Conservation (phyloP, 805 yeast species). For the Candida succiphila region DNA sequence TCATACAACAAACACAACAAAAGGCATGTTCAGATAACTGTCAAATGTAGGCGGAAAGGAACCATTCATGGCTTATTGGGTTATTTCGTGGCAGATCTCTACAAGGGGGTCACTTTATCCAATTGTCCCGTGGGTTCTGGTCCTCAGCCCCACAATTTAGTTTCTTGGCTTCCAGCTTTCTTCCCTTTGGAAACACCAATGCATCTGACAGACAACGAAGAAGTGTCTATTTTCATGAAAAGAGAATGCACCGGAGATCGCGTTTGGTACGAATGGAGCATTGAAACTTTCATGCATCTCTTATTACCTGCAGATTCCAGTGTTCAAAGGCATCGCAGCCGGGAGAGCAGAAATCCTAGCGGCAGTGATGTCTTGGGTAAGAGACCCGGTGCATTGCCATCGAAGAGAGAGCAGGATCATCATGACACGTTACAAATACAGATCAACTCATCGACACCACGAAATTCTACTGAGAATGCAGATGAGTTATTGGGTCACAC, state of each 20-base stretch:
- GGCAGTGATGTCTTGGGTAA: too few relatives aligned
- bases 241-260: conserved; percentile 29
- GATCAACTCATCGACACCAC: too few relatives aligned
- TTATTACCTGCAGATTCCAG: conserved; percentile 12
- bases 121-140: conserved; percentile 29
- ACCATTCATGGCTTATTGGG: conserved; percentile 70
- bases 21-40: conserved; percentile 16
- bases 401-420: not conserved
- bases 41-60: conserved; percentile 38
- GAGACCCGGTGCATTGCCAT: too few relatives aligned
- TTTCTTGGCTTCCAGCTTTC: conserved; percentile 63
- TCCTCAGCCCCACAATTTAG: conserved; percentile 31
- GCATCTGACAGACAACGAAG: conserved; percentile 42
- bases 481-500: too few relatives aligned
- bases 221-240: conserved; percentile 40
- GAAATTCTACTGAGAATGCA: too few relatives aligned
- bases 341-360: too few relatives aligned
- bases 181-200: conserved; percentile 52
- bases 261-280: conserved; percentile 65
- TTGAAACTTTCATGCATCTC: conserved; percentile 38
- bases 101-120: conserved; percentile 44
- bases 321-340: conserved; percentile 5
- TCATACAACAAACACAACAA: conserved; percentile 10
- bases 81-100: conserved; percentile 61
- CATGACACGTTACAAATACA: too few relatives aligned